Percentiles rank a stretch among this genome's conserved stretches.
Evolutionary conservation across 2,329 filamentous ascomycete genomes (phyloP).

Genomic region (Xylaria sp.): DNA sequence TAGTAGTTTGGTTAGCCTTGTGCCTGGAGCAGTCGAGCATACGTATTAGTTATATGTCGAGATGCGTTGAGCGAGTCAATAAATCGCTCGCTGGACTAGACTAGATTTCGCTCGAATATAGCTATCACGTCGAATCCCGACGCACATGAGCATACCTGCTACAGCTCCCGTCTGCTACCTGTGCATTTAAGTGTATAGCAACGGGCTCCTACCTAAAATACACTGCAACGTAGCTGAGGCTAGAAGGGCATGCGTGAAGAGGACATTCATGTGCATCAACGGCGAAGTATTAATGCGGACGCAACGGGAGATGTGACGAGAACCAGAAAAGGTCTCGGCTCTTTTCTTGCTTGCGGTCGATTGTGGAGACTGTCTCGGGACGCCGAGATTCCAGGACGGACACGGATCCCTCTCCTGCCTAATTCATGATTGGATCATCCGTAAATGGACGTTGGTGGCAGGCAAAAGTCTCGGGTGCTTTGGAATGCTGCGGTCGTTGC

Average conservation of each 20-base stretch:
- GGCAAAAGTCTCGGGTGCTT: neutral
- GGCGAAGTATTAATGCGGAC: neutral
- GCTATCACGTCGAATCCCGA: neutral
- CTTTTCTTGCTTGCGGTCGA: slow-evolving; percentile 7
- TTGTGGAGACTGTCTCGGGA: slow-evolving; percentile 1
- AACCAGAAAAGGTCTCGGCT: neutral
- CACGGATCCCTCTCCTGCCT: neutral
- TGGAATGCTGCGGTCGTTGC: slow-evolving; percentile 2
- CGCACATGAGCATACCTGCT: neutral
- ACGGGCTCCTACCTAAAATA: neutral
- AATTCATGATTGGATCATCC: neutral
- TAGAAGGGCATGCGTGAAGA: neutral
- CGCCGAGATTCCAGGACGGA: neutral
- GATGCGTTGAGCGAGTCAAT: neutral
- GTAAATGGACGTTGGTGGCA: neutral
- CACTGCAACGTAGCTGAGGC: neutral
- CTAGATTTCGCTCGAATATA: neutral
- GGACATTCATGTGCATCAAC: neutral
- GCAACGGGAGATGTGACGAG: neutral
- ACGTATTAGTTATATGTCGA: neutral
- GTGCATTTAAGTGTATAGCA: neutral
- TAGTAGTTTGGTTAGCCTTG: neutral
- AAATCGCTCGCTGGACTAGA: neutral
- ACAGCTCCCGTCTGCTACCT: neutral
- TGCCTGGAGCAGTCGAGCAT: neutral